These are phyloP conservation scores for Malassezia globosa DNA, from an alignment of 1,284 basidiomycete genomes.

Conservation along the genomic window DNA sequence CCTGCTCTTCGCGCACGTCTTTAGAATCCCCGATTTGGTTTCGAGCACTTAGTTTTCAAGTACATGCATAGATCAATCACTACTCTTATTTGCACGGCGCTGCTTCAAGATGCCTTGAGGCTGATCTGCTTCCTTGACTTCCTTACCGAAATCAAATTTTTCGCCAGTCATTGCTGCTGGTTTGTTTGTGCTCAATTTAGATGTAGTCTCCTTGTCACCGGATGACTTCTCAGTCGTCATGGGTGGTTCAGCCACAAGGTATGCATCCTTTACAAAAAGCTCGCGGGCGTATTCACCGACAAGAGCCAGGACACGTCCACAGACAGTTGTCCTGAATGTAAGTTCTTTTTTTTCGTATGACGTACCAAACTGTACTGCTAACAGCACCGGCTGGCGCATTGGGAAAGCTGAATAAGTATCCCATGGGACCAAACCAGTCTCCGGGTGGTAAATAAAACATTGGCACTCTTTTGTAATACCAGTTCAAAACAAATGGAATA, in stretches of 20 bases:
- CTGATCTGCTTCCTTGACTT: background rate
- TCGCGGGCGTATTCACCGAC: conserved; percentile 15
- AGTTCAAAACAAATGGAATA: conserved; percentile 37
- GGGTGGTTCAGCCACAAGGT: background rate
- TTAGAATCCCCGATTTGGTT: background rate
- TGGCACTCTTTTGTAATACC: conserved; percentile 38
- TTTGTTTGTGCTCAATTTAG: too few relatives aligned
- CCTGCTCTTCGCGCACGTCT: conserved; percentile 5
- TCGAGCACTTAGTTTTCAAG: background rate
- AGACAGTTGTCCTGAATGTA: conserved; percentile 17
- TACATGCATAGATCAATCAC: background rate
- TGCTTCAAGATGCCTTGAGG: background rate
- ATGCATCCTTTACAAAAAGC: conserved; percentile 5
- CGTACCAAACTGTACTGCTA: conserved; percentile 17
- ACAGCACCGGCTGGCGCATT: conserved; percentile 28
- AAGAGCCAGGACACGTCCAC: conserved; percentile 14
- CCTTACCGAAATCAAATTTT: background rate
- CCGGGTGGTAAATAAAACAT: conserved; percentile 44
- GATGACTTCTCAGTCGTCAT: too few relatives aligned
- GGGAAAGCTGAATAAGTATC: conserved; percentile 29
- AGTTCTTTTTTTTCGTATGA: background rate
- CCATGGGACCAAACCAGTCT: conserved; percentile 35
- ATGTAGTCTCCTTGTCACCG: too few relatives aligned
- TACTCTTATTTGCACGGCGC: too few relatives aligned
- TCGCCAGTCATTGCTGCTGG: background rate